A percentile compares a stretch with the other conserved stretches of the same genome.
Conservation (phyloP, 2,329 filamentous ascomycete species). For the Neoarthrinium moseri region DNA sequence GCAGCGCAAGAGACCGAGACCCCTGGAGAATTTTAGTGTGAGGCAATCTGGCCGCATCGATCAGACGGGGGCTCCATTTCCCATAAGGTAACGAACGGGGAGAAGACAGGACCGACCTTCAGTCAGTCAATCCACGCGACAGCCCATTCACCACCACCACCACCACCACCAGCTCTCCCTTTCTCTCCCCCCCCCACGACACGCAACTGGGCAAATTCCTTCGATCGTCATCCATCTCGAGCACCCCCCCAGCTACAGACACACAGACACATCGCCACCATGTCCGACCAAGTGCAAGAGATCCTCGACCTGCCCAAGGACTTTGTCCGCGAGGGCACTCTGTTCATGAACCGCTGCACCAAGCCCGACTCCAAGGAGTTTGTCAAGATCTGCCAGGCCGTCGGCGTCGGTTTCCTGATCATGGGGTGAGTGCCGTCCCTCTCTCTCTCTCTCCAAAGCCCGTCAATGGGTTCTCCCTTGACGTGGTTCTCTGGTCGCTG, state of each 20-base stretch:
- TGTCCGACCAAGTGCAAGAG: conserved; percentile 13
- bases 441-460: no score
- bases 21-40: neutral
- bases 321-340: conserved; percentile 61
- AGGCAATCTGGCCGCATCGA: conserved; percentile 16
- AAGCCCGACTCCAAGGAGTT: conserved; percentile 36
- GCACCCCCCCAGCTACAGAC: conserved; percentile 1
- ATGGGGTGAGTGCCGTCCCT: conserved; percentile 44
- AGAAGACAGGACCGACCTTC: conserved; percentile 1
- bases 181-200: conserved; percentile 4
- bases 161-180: neutral
- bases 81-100: neutral
- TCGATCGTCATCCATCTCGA: neutral
- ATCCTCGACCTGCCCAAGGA: conserved; percentile 50
- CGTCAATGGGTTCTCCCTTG: no score
- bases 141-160: conserved; percentile 6
- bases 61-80: neutral
- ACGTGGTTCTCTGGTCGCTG: no score
- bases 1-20: no score
- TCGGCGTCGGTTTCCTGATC: conserved; percentile 68
- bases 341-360: conserved; percentile 62
- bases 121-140: conserved; percentile 1
- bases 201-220: neutral
- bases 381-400: conserved; percentile 53
- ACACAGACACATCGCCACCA: conserved; percentile 5